These are phyloP conservation scores for Aspergillus sp. DNA, from an alignment of 2,329 filamentous ascomycete genomes.

Conservation along the genomic window DNA sequence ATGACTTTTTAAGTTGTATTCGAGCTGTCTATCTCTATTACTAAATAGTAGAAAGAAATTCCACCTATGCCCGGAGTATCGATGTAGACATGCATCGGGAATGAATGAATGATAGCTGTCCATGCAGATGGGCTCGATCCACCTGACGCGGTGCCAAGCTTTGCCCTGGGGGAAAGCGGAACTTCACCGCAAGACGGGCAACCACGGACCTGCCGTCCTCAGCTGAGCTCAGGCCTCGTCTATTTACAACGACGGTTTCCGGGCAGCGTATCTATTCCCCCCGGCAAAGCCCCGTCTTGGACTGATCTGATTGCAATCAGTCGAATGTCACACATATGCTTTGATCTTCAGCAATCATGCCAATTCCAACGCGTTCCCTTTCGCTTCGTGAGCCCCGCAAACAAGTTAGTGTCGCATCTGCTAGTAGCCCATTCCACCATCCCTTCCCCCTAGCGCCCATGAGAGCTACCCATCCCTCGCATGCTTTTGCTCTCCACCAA, in stretches of 20 bases:
- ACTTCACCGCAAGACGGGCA: slow-evolving; percentile 9
- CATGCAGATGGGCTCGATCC: neutral
- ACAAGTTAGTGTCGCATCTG: slow-evolving; percentile 29
- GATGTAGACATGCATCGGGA: neutral
- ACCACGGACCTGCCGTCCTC: neutral
- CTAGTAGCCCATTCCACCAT: neutral
- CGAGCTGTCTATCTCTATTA: neutral
- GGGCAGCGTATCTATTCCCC: neutral
- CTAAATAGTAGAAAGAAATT: no score
- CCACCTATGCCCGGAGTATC: neutral
- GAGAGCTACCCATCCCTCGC: slow-evolving; percentile 1
- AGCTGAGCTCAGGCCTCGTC: slow-evolving; percentile 8
- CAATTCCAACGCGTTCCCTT: slow-evolving; percentile 41
- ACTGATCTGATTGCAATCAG: neutral
- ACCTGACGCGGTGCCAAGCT: slow-evolving; percentile 11
- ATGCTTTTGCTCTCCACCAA: slow-evolving; percentile 9
- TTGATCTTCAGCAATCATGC: slow-evolving; percentile 31
- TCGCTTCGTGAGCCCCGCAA: slow-evolving; percentile 39
- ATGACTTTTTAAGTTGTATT: neutral
- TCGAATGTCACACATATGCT: neutral
- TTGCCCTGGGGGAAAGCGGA: neutral
- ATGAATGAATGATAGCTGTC: neutral
- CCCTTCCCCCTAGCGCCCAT: slow-evolving; percentile 9
- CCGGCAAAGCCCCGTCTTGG: neutral
- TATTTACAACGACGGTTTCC: slow-evolving; percentile 3